phyloP scores from a whole-genome alignment of 202 grass and related monocot genomes.

The Bolboschoenoplectus hybrid region DNA sequence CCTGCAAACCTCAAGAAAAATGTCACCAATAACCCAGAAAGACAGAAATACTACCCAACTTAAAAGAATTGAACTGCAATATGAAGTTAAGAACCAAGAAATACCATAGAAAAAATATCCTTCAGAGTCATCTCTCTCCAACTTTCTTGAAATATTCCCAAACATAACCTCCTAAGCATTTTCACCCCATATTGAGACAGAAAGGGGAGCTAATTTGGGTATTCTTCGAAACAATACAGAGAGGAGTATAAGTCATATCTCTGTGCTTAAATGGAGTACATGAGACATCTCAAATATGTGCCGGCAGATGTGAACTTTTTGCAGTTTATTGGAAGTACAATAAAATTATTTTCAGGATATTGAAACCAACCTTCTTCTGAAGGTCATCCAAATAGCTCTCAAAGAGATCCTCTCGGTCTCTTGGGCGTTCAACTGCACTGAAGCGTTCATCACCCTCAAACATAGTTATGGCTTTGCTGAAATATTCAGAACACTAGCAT shows the following conservation, averaged over 20 bases:
- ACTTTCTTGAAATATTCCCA: neutral
- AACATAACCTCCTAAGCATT: neutral
- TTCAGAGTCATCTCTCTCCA: neutral
- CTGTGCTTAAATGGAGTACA: neutral
- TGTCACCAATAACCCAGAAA: neutral
- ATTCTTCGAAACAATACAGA: neutral
- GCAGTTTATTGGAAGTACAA: neutral
- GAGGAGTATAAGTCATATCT: neutral
- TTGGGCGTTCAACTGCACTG: slow-evolving; percentile 74
- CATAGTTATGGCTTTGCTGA: slow-evolving; percentile 92
- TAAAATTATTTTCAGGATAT: neutral
- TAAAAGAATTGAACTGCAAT: neutral
- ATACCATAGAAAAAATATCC: neutral
- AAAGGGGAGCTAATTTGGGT: neutral
- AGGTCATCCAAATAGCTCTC: slow-evolving; percentile 91
- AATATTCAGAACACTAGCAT: slow-evolving; percentile 36
- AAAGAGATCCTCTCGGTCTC: slow-evolving; percentile 95
- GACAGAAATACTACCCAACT: neutral
- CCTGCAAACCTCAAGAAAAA: neutral
- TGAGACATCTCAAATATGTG: neutral
- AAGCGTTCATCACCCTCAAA: slow-evolving; percentile 92
- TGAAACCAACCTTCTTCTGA: slow-evolving; percentile 76
- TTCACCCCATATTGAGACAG: neutral
- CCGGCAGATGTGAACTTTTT: neutral
- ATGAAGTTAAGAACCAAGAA: neutral